Evolutionary conservation across 2,329 filamentous ascomycete genomes (phyloP), one percentile per base, ranked within the genome.

Genomic region (Colletotrichum liaoningense): DNA sequence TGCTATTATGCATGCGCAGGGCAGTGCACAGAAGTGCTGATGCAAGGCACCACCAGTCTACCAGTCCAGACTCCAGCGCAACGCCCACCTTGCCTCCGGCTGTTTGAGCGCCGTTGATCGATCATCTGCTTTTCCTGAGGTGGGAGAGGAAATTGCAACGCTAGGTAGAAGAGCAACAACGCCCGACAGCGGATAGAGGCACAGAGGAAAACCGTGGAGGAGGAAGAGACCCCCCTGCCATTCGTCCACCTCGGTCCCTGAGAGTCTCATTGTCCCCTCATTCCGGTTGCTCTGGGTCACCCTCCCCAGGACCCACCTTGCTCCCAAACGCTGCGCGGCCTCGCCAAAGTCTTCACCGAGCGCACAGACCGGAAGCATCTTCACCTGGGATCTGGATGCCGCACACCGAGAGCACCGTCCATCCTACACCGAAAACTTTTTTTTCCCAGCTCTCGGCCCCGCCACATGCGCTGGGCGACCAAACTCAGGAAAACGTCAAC

Each of bases 401-500:
- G 30, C 11, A 59, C 54, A 73, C 49, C 58, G 54, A 49, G 3
- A 1, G 4, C 46, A 54, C 62, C 26, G 5, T 42, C 7, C 7
- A n/a, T 6, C 11, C 1, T 42, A 64, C 71, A 73, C 71, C 71
- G 71, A 73, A 62, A 70, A 66, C 70, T 70, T 73, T 73, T 73
- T 73, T 73, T 71, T 26, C 7, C 19, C 35, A n/a, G 22, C 59
- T 26, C 54, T 35, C 28, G 42, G 46, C 60, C 58, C 70, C 70
- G 55, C 69, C 69, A 69, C 66, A 54, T 28, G 7, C 30, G 63
- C 30, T 5, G 30, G 52, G 33, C 24, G 24, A 22, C 46, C 22
- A 55, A 64, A 35, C 22, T 42, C 63, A 56, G 24, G 55, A 38
- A 52, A 63, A 33, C 33, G 42, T 58, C n/a, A 22, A 62, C 57